Base-by-base conservation (phyloP, 2,329 filamentous ascomycete genomes). In the Thielaviopsis euricoi region DNA sequence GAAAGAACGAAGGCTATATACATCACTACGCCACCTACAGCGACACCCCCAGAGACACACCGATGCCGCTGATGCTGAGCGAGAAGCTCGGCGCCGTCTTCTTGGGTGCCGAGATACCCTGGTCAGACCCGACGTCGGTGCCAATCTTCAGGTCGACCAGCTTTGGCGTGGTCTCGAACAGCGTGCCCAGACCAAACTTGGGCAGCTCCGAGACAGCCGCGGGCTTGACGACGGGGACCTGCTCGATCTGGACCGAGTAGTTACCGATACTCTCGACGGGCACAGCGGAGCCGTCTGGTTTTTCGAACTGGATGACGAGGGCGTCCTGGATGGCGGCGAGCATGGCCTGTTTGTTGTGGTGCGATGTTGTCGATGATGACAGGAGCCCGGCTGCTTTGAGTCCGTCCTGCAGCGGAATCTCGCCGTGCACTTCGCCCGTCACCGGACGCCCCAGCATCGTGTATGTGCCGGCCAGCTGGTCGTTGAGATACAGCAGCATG, bases 311-410 rank as follows among this genome's bases (percentile, higher is more conserved):
- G 23, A 71, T 64, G 53, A 66, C 61, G 19, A 73, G 61, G 3
- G 64, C 62, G 17, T 57, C 57, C 33, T 52, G 50, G 19, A 58
- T 54, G 10, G 48, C 17, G 10, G 33, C 25, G 4, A 58, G 33
- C 56, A 58, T 60, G 21, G 58, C 54, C 12, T 54, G 19, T 12
- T 40, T 21, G 55, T 43, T 40, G 19, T n/a, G n/a, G n/a, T n/a
- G n/a, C n/a, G n/a, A n/a, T n/a, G n/a, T n/a, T n/a, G n/a, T n/a
- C n/a, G n/a, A n/a, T n/a, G n/a, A n/a, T n/a, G n/a, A n/a, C n/a
- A n/a, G n/a, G n/a, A n/a, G n/a, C n/a, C 82, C 83, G 0, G 81
- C 83, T 2, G 74, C 63, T 65, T 86, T 83, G 68, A 89, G 85
- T 10, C 86, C 86, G 63, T 83, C 81, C 60, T 72, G 70, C 54